phyloP scores from a whole-genome alignment of 805 yeast genomes.

The Wickerhamomyces subpelliculosus region DNA sequence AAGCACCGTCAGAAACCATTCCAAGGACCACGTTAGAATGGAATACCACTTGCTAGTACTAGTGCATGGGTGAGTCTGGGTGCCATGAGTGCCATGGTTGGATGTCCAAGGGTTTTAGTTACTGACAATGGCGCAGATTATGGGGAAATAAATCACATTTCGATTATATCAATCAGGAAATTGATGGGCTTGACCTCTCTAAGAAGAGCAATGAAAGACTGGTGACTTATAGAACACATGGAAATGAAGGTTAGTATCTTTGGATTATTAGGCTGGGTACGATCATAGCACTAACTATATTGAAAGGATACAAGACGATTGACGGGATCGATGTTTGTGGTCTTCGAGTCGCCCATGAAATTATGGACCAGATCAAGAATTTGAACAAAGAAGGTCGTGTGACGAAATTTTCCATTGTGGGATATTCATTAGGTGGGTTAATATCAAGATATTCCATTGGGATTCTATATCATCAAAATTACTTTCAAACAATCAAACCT shows the following conservation, averaged over 20 bases:
- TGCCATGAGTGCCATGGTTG: not conserved
- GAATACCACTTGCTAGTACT: not conserved
- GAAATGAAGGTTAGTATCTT: slow-evolving; percentile 42
- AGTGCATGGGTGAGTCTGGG: not conserved
- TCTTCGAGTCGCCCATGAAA: slow-evolving; percentile 63
- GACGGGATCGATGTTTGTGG: slow-evolving; percentile 89
- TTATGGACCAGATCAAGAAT: slow-evolving; percentile 31
- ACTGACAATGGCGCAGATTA: slow-evolving; percentile 31
- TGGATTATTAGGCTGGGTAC: no score
- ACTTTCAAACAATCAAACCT: slow-evolving; percentile 50
- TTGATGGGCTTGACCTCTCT: slow-evolving; percentile 26
- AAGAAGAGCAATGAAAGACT: slow-evolving; percentile 13
- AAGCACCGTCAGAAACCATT: no score
- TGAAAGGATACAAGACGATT: slow-evolving; percentile 71
- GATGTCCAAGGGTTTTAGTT: not conserved
- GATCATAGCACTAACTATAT: no score
- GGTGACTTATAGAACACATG: slow-evolving; percentile 16
- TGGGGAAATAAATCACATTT: slow-evolving; percentile 78
- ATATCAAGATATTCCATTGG: slow-evolving; percentile 77
- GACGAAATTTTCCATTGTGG: slow-evolving; percentile 63
- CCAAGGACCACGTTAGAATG: not conserved
- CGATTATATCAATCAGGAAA: slow-evolving; percentile 46
- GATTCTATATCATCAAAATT: slow-evolving; percentile 44
- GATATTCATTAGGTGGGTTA: slow-evolving; percentile 83
- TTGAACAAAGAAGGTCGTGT: slow-evolving; percentile 26